A percentile compares a stretch with the other conserved stretches of the same genome.
phyloP scores from a whole-genome alignment of 1,284 basidiomycete genomes.

The Ceratobasidium sp. region DNA sequence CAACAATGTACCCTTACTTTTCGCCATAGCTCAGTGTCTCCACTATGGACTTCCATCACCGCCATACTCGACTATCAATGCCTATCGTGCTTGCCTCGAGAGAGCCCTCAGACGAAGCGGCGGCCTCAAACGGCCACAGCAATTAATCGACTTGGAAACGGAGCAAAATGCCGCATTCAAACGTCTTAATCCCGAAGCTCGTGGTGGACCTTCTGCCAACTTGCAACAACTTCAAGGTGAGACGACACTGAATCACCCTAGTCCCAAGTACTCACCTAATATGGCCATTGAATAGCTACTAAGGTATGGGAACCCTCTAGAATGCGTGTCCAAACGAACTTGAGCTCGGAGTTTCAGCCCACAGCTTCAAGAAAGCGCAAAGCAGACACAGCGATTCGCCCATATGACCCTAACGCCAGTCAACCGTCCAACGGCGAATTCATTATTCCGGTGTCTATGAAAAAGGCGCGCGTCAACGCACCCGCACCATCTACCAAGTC shows the following conservation, averaged over 20 bases:
- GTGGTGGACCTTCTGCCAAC: neutral
- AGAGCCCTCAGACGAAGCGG: slow-evolving; percentile 17
- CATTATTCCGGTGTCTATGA: neutral
- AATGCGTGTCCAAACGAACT: neutral
- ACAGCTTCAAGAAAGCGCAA: slow-evolving; percentile 22
- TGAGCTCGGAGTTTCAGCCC: neutral
- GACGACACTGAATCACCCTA: too few relatives aligned
- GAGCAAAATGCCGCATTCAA: slow-evolving; percentile 17
- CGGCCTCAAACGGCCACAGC: slow-evolving; percentile 11
- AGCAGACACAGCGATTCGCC: slow-evolving; percentile 3
- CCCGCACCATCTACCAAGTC: too few relatives aligned
- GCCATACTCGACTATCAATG: slow-evolving; percentile 1
- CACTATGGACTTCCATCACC: slow-evolving; percentile 17
- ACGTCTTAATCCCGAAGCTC: slow-evolving; percentile 17
- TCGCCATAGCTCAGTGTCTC: slow-evolving; percentile 11
- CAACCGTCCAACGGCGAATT: neutral
- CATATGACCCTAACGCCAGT: neutral
- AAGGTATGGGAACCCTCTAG: neutral
- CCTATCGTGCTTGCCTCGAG: slow-evolving; percentile 25
- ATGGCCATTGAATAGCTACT: too few relatives aligned
- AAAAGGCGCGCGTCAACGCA: neutral
- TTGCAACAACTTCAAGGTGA: neutral
- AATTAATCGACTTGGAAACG: slow-evolving; percentile 7
- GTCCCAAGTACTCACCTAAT: too few relatives aligned
- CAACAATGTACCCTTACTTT: neutral